Base-by-base conservation (phyloP, 768 basidiomycete genomes). In the Trametes cinnabarina region DNA sequence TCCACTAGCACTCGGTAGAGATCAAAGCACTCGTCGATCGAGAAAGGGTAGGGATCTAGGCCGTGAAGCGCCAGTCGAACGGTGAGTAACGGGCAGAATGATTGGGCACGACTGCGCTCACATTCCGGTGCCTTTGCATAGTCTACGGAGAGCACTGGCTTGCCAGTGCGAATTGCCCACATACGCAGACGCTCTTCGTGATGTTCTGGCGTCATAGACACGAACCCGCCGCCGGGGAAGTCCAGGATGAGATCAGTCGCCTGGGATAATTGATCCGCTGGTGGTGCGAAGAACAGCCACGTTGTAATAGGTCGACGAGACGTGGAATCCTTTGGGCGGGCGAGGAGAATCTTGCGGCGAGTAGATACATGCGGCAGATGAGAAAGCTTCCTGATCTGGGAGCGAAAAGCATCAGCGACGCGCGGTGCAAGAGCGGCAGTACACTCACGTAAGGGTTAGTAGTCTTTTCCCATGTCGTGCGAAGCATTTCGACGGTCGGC, bases 121-220 rank as follows among this genome's bases (percentile, higher is more conserved):
- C 93, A 96, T 79, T 98, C 94, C 5, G 95, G 94, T 22, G 94
- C 91, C 74, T 98, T 99, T 32, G 94, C 93, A 71, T 98, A 98
- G 61, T 98, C 93, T 44, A 98, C 81, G 11, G 91, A 80, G 37
- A 98, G 74, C 3, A 98, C 82, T 14, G 91, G 90, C 66, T 84
- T 86, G 12, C 87, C 82, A 0, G 91, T 92, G 47, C 77, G 79
- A 30, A 83, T 74, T 3, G 94, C 90, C 96, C 97, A 98, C 64
- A 81, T 79, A 51, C 91, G 79, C 55, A 98, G 77, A 14, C 97
- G 82, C 69, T 98, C 96, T 73, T 97, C 96, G 63, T 99, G 97
- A 72, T 98, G 94, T 66, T 92, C 89, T 2, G 97, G 97, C 5
- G 82, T 83, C 94, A 98, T 97, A 22, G 93, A 90, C 48, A 98